Base-by-base conservation (phyloP, 371 early-diverging fungal genomes). In the Fennellomyces sp. region DNA sequence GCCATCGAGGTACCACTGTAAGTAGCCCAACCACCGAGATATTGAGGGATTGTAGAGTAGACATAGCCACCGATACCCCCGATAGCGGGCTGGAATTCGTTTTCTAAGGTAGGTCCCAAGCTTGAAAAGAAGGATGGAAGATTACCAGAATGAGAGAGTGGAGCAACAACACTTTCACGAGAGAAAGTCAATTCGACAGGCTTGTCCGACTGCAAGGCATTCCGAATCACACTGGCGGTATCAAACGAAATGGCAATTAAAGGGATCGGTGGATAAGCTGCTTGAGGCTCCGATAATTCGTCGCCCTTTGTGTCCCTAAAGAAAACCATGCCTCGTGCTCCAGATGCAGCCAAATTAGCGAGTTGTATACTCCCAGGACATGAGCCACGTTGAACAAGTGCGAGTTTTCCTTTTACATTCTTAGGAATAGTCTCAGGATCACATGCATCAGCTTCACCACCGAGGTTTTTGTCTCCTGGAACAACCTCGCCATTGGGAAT, bases 11-110 rank as follows among this genome's bases (percentile, higher is more conserved):
- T 81, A 7, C 92, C 92, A n/a, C 87, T 84, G 38, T 78, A 51
- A 23, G 83, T 78, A 0, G 78, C 81, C 63, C 91, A 91, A 5
- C 52, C 41, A 21, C 66, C 62, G 12, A 53, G 49, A 13, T 71
- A 61, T 5, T 17, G n/a, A 21, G 79, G 79, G 56, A 85, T 11
- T 7, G 91, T 87, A 15, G 90, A 88, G 58, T 86, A 86, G 38
- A 91, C 83, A 60, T 80, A 73, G 10, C 84, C 85, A 52, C 91
- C 90, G 0, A 88, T 80, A 15, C 83, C 89, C 17, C 74, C 66
- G 17, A 90, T 39, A 45, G 89, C 89, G 11, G 91, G 79, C 36
- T 78, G 75, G n/a, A 78, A 41, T 42, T 67, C 58, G 5, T 75
- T 68, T 53, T 78, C 73, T 35, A 75, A 67, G 15, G 75, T 75